Evolutionary conservation across 2,329 filamentous ascomycete species (phyloP).

Genomic region (Colletotrichum melonis): DNA sequence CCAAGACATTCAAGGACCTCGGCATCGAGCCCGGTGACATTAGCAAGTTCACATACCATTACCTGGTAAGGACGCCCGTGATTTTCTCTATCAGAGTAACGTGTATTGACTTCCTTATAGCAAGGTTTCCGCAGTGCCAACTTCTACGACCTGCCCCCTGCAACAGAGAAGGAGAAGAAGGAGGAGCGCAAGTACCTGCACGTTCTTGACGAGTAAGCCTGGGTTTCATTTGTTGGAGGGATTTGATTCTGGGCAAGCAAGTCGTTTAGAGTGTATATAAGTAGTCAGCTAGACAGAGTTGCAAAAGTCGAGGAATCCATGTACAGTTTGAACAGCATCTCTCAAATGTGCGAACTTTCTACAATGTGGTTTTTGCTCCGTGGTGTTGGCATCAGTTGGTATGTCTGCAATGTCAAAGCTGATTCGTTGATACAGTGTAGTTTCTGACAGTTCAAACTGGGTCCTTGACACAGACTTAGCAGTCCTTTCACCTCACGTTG

Average conservation of each 20-base stretch:
- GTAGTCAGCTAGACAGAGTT: constrained; percentile 43
- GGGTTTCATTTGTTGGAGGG: constrained; percentile 36
- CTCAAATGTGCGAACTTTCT: neutral
- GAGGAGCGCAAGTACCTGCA: constrained; percentile 98
- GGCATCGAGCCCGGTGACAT: constrained; percentile 91
- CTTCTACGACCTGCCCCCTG: constrained; percentile 93
- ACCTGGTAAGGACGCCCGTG: constrained; percentile 75
- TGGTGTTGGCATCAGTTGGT: neutral
- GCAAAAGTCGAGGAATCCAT: constrained; percentile 34
- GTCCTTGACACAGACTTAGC: constrained; percentile 3
- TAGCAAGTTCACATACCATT: constrained; percentile 89
- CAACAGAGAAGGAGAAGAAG: constrained; percentile 92
- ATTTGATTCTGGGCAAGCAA: constrained; percentile 32
- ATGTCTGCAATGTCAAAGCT: constrained; percentile 8
- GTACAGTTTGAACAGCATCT: constrained; percentile 15
- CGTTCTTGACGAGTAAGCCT: constrained; percentile 77
- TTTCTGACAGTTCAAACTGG: constrained; percentile 14
- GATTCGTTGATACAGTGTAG: constrained; percentile 18
- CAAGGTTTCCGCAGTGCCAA: constrained; percentile 90
- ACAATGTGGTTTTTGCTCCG: neutral
- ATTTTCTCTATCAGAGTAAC: neutral
- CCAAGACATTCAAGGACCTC: constrained; percentile 96
- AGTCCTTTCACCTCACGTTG: constrained; percentile 5
- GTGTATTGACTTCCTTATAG: constrained; percentile 59
- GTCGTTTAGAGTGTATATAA: constrained; percentile 43